Base-by-base conservation (phyloP, 2,329 filamentous ascomycete genomes). In the Aschersonia sp. region DNA sequence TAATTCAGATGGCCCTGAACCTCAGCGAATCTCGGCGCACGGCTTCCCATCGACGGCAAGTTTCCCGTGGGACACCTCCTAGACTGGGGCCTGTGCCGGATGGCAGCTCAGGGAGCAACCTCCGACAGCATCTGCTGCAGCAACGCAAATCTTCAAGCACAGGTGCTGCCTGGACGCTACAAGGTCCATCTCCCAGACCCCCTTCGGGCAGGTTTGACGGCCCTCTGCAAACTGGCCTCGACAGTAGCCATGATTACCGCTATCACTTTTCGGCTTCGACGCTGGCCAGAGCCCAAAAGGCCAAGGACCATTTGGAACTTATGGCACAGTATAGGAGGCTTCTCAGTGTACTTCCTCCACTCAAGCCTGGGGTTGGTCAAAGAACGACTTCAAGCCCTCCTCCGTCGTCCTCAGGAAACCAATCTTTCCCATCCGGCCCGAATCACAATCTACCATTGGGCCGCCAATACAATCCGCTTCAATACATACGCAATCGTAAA, bases 401-500 rank as follows among this genome's bases (percentile, higher is more conserved):
- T 0, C 58, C 59, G 0, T 37, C 35, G 35, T 70, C 72, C 7
- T 68, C 71, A 30, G 52, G 57, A 41, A 50, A 53, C 30, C 67
- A 52, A 57, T 66, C 44, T 54, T 66, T 50, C 32, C 54, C 47
- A 5, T 56, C 55, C 43, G 53, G 53, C 22, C 53, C 51, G 5
- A 49, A 54, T 33, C 68, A 55, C 47, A 61, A 49, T 51, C 29
- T 52, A 46, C 67, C 55, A 49, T 62, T 82, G 6, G 84, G 85
- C 5, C 81, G 89, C 46, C 67, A 72, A 2, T 97, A 97, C 61
- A 95, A 98, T 60, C 92, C 90, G 5, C 67, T 98, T 30, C 92
- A 97, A 63, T 87, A 87, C 56, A 85, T 97, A 48, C 82, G 92
- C 22, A 97, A 98, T 59, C 78, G 90, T 44, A 90, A 89, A 60